Percentiles rank a stretch among this genome's conserved stretches.
Conservation (phyloP, 257 asterid species). For the Solanum ossicruentum region DNA sequence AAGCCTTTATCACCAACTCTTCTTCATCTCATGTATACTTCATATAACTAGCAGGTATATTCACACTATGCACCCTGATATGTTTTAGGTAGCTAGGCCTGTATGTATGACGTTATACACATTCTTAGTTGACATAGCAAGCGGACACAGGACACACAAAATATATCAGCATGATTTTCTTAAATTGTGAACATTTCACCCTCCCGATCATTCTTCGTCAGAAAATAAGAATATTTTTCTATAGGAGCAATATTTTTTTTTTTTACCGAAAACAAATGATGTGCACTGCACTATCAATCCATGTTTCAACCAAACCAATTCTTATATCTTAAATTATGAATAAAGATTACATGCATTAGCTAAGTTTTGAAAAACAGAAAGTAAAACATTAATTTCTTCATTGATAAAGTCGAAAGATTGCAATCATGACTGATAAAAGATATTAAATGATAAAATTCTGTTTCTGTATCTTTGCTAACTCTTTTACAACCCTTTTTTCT, state of each 20-base stretch:
- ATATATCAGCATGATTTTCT: neutral
- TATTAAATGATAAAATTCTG: constrained; percentile 63
- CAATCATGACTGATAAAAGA: constrained; percentile 52
- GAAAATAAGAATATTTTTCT: neutral
- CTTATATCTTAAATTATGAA: neutral
- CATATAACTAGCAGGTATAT: constrained; percentile 37
- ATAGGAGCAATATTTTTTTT: too few species aligned
- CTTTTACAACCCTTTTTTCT: constrained; percentile 38
- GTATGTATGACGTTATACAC: neutral
- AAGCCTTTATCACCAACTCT: too few species aligned
- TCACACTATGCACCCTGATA: neutral
- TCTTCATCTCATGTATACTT: too few species aligned
- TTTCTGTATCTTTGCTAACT: constrained; percentile 35
- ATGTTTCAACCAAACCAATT: neutral
- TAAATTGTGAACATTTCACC: neutral
- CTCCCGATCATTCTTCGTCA: neutral
- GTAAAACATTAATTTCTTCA: constrained; percentile 9
- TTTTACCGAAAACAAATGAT: neutral
- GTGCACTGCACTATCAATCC: neutral
- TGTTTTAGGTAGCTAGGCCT: neutral
- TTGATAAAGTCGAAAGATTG: constrained; percentile 20
- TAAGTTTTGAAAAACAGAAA: neutral
- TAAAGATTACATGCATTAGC: too few species aligned
- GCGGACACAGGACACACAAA: neutral
- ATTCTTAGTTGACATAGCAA: neutral